phyloP scores from a whole-genome alignment of 768 basidiomycete species.

The Leucocoprinus birnbaumii region DNA sequence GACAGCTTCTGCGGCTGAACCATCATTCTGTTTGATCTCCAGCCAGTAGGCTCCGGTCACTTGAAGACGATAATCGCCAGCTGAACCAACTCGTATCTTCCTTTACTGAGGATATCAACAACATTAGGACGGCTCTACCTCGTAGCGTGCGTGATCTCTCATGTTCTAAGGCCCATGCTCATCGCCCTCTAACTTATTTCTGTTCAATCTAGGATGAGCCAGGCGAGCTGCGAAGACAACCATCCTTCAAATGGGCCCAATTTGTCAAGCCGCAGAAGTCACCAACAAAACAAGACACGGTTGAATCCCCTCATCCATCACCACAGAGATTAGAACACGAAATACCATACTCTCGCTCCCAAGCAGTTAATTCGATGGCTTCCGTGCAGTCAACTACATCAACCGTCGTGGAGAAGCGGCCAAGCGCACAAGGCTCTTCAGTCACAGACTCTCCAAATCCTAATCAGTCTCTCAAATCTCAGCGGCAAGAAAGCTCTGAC shows the following conservation, averaged over 20 bases:
- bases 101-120: conserved; percentile 65
- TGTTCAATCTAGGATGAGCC: conserved; percentile 29
- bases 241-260: conserved; percentile 88
- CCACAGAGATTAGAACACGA: conserved; percentile 80
- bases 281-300: conserved; percentile 67
- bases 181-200: background rate
- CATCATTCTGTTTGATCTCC: conserved; percentile 4
- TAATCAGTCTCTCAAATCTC: conserved; percentile 40
- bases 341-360: conserved; percentile 36
- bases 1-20: conserved; percentile 1
- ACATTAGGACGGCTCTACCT: conserved; percentile 33
- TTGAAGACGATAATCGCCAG: conserved; percentile 79
- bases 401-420: conserved; percentile 29
- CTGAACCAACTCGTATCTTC: conserved; percentile 60
- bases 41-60: conserved; percentile 65
- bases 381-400: conserved; percentile 16
- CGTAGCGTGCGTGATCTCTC: conserved; percentile 31
- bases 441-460: conserved; percentile 28
- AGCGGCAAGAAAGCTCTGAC: conserved; percentile 63
- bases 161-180: conserved; percentile 12
- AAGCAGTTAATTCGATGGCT: conserved; percentile 24
- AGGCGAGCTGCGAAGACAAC: conserved; percentile 61
- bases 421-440: conserved; percentile 18
- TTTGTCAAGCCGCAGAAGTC: conserved; percentile 76
- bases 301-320: conserved; percentile 78